Evolutionary conservation across 2,329 filamentous ascomycete species (phyloP), one percentile per base, ranked within the genome.

Genomic region (Aspergillus uvarum): DNA sequence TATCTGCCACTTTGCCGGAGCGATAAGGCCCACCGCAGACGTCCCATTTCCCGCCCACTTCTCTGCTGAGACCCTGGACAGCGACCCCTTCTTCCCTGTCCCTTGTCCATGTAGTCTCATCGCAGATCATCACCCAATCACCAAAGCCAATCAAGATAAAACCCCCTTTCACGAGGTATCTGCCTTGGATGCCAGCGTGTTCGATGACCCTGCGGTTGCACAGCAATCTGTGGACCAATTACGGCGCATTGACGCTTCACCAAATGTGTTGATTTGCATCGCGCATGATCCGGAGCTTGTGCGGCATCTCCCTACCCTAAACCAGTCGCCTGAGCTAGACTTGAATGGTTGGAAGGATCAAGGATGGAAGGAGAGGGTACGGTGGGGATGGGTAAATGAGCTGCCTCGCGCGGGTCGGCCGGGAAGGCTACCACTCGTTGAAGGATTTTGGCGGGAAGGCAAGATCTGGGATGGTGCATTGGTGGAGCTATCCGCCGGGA

Each of bases 1-100:
- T 44, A 63, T 64, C 21, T 69, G 63, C 19, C 69, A 73, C 51
- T 65, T 68, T 47, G 50, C 59, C 0, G 72, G 72, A 2, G 63
- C 65, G 26, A 65, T 76, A 19, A 59, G 75, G 21, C 73, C 73
- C 3, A 70, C 65, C 3, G 52, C 62, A 51, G 66, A 70, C 47
- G 53, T 68, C 2, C 71, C 73, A 19, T 59, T 75, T 6, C 72
- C 72, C 16, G 26, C 42, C 12, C 35, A 54, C 49, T 51, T 59
- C 29, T 44, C 58, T 1, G 7, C 32, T 5, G 58, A 47, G 5
- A 16, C 12, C 7, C 24, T 48, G 5, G 53, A 56, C 29, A n/a
- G 38, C 21, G 53, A 56, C 2, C 12, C 44, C 1, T 50, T 56
- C 21, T 52, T 48, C 22, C 53, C 56, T 5, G 24, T 21, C 11